Evolutionary conservation across 2,329 filamentous ascomycete genomes (phyloP).

Genomic region (Sporothrix variecibatus): DNA sequence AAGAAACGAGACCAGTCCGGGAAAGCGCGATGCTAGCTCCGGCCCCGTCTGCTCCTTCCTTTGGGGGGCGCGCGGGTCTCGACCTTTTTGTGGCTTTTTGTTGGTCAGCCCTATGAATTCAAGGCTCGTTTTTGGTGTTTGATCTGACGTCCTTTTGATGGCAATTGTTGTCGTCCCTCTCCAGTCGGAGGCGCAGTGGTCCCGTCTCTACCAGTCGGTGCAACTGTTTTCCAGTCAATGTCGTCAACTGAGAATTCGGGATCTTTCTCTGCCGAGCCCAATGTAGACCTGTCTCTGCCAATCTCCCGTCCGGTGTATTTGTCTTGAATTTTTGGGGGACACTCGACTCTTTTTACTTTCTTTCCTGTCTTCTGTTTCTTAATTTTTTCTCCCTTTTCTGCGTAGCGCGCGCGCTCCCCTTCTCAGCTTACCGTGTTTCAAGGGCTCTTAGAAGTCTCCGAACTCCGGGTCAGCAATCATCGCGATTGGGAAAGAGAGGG

Average conservation of each 20-base stretch:
- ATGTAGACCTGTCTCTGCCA: not conserved
- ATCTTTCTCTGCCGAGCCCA: not conserved
- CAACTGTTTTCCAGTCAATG: not conserved
- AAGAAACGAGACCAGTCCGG: not conserved
- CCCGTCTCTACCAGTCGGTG: not conserved
- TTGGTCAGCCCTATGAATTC: not conserved
- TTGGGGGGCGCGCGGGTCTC: not conserved
- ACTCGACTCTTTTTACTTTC: not conserved
- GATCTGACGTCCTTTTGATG: not conserved
- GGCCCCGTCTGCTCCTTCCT: slow-evolving; percentile 36
- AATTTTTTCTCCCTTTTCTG: not conserved
- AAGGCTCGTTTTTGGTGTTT: not conserved
- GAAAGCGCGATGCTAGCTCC: slow-evolving; percentile 3
- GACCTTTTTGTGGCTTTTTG: not conserved
- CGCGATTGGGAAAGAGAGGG: not conserved
- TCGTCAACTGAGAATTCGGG: not conserved
- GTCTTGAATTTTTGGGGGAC: not conserved
- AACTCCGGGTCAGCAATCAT: slow-evolving; percentile 12
- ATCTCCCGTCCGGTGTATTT: not conserved
- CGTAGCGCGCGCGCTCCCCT: not conserved
- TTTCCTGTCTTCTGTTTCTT: not conserved
- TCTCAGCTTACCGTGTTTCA: slow-evolving; percentile 6
- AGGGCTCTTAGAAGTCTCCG: slow-evolving; percentile 15
- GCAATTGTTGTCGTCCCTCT: not conserved
- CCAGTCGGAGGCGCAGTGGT: not conserved